These are phyloP conservation scores for Pholiota conissans DNA, from an alignment of 768 basidiomycete species.

Conservation along the genomic window DNA sequence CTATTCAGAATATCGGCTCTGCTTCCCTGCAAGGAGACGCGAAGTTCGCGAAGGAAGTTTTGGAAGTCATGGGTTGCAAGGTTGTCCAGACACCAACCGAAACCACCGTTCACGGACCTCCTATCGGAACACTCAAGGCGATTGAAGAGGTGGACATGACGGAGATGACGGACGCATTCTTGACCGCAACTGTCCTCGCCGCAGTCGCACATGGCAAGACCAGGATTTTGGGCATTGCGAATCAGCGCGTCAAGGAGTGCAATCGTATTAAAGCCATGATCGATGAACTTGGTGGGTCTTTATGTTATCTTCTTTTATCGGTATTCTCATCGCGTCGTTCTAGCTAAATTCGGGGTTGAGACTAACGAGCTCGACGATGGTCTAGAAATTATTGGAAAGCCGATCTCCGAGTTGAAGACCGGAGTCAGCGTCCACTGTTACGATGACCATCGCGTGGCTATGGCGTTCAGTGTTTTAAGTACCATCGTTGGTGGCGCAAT, in stretches of 20 bases:
- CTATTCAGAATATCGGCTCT: constrained; percentile 88
- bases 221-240: constrained; percentile 92
- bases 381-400: constrained; percentile 83
- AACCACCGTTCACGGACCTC: constrained; percentile 92
- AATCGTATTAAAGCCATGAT: constrained; percentile 97
- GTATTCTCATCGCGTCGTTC: background rate
- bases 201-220: constrained; percentile 77
- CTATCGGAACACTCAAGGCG: constrained; percentile 75
- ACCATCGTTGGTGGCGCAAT: constrained; percentile 72
- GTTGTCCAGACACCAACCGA: constrained; percentile 86
- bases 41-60: constrained; percentile 87
- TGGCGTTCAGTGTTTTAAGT: constrained; percentile 93
- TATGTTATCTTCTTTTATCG: background rate
- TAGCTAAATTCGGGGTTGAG: constrained; percentile 93
- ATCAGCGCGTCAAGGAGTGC: constrained; percentile 98
- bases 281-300: constrained; percentile 80
- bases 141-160: constrained; percentile 95
- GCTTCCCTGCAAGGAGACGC: constrained; percentile 96
- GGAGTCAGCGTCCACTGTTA: constrained; percentile 93
- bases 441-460: constrained; percentile 97
- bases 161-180: constrained; percentile 99
- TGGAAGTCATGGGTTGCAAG: constrained; percentile 93
- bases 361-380: constrained; percentile 93
- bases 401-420: constrained; percentile 56
- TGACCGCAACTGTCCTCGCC: constrained; percentile 91